Percentiles rank a stretch among this genome's conserved stretches.
These are phyloP conservation scores for Blumeriella jaapii DNA, from an alignment of 2,329 filamentous ascomycete species.

Conservation along the genomic window DNA sequence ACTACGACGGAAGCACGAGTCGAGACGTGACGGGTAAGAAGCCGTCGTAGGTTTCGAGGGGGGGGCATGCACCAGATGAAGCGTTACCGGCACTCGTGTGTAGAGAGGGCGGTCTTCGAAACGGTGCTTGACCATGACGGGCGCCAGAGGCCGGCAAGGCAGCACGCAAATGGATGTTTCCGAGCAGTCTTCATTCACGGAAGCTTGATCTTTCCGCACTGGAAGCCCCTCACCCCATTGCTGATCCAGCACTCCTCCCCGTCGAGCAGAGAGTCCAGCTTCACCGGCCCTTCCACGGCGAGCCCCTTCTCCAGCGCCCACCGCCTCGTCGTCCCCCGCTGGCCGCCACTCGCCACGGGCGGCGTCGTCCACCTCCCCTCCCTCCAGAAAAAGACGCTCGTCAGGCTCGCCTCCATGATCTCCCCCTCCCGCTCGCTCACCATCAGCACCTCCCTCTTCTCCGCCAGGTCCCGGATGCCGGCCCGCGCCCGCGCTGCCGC, in stretches of 20 bases:
- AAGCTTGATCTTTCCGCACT: constrained; percentile 32
- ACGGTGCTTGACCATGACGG: not conserved
- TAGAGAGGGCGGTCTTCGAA: no score
- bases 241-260: constrained; percentile 82
- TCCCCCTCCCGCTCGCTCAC: not conserved
- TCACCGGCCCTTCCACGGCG: constrained; percentile 53
- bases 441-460: not conserved
- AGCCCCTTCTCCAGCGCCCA: constrained; percentile 69
- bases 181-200: not conserved
- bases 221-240: constrained; percentile 76
- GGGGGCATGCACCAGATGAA: not conserved
- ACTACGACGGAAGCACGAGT: constrained; percentile 40
- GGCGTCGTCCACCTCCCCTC: constrained; percentile 70
- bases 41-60: constrained; percentile 1
- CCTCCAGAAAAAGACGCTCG: constrained; percentile 72
- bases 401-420: constrained; percentile 25
- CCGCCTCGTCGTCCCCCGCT: constrained; percentile 68
- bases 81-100: no score
- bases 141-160: not conserved
- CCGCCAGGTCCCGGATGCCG: not conserved
- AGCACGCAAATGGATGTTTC: no score
- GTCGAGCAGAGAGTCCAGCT: constrained; percentile 46
- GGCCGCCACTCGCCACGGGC: constrained; percentile 63
- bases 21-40: constrained; percentile 6
- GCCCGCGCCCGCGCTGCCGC: no score